phyloP scores from a whole-genome alignment of 176 grass and related monocot genomes.

The Carex parvula region DNA sequence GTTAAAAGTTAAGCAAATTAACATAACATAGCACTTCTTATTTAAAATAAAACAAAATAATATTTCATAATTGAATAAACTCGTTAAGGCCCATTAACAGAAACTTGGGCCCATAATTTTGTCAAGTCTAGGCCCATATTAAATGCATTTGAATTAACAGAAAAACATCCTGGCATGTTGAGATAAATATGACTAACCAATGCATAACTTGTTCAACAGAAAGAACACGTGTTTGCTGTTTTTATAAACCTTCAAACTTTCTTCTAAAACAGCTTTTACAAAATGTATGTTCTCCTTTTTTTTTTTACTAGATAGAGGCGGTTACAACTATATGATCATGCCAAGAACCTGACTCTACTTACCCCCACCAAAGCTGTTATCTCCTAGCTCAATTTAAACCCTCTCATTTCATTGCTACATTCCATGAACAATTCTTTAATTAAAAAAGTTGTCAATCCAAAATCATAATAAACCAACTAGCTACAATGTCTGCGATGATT shows the following conservation, averaged over 20 bases:
- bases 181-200: background rate
- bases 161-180: background rate
- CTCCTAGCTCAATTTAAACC: conserved; percentile 8
- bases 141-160: background rate
- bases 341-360: background rate
- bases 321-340: background rate
- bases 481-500: background rate
- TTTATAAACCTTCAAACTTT: background rate
- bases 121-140: background rate
- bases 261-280: background rate
- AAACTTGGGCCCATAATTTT: background rate
- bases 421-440: background rate
- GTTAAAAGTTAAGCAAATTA: no score
- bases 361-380: background rate
- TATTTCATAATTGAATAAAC: background rate
- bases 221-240: background rate
- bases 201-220: background rate
- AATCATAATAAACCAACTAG: background rate
- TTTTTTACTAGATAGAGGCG: background rate
- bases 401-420: background rate
- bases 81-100: background rate
- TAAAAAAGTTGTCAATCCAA: no score
- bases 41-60: background rate
- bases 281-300: background rate
- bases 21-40: no score